Percentiles rank a stretch among this genome's conserved stretches.
Evolutionary conservation across 1,139 yeast genomes (phyloP).

Genomic region (Lodderomyces metapsilosis): DNA sequence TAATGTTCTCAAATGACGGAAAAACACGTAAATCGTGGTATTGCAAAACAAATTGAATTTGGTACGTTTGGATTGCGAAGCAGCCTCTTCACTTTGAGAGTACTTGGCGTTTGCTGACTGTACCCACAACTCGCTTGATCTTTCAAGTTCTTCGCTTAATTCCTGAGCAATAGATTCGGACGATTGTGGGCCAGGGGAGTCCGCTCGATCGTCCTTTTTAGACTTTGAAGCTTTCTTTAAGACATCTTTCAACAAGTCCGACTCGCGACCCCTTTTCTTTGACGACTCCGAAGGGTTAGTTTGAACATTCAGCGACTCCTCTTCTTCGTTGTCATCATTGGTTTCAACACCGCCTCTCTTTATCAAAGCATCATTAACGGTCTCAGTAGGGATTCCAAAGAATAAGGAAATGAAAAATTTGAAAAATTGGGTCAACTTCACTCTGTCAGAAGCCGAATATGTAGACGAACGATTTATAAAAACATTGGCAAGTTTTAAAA

Average conservation of each 20-base stretch:
- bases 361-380: constrained; percentile 25
- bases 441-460: constrained; percentile 81
- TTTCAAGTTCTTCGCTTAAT: constrained; percentile 46
- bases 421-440: constrained; percentile 69
- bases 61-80: constrained; percentile 30
- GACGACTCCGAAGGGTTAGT: constrained; percentile 17
- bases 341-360: constrained; percentile 20
- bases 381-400: constrained; percentile 52
- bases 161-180: constrained; percentile 39
- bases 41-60: constrained; percentile 83
- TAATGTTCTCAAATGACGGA: constrained; percentile 80
- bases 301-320: constrained; percentile 5
- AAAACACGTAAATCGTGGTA: constrained; percentile 86
- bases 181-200: constrained; percentile 28
- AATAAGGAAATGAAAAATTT: constrained; percentile 67
- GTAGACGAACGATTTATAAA: constrained; percentile 68
- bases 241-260: constrained; percentile 71
- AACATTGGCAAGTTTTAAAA: constrained; percentile 65
- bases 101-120: constrained; percentile 40
- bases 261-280: constrained; percentile 58
- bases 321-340: constrained; percentile 14
- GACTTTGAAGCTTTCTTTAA: constrained; percentile 63
- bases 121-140: constrained; percentile 70
- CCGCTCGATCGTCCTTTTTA: constrained; percentile 37
- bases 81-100: constrained; percentile 23